Conservation (phyloP, 2,329 filamentous ascomycete species). For the Aspergillus ochraceus region DNA sequence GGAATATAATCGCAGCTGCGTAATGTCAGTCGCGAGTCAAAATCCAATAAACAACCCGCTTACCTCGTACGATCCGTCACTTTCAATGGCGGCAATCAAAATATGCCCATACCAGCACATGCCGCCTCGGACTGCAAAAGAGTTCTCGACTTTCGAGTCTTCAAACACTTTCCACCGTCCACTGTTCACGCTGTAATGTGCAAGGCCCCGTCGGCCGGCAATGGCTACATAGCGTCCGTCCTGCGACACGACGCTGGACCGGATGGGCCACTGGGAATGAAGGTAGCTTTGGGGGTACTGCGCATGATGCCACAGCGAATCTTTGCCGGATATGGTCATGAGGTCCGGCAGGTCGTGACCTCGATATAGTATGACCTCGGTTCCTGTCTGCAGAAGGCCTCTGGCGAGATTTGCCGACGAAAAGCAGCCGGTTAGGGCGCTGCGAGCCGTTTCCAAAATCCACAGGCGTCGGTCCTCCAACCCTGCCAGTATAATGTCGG, state of each 20-base stretch:
- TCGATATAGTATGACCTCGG: slow-evolving; percentile 86
- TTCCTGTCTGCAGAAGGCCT: slow-evolving; percentile 83
- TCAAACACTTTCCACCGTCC: slow-evolving; percentile 94
- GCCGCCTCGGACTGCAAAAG: slow-evolving; percentile 87
- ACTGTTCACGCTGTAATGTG: slow-evolving; percentile 93
- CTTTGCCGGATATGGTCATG: slow-evolving; percentile 86
- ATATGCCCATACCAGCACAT: slow-evolving; percentile 99
- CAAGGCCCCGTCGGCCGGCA: slow-evolving; percentile 87
- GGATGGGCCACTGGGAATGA: slow-evolving; percentile 89
- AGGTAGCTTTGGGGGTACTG: slow-evolving; percentile 84
- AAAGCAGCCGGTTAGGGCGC: slow-evolving; percentile 89
- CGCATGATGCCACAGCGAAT: slow-evolving; percentile 91
- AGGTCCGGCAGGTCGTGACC: slow-evolving; percentile 90
- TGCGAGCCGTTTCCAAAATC: slow-evolving; percentile 88
- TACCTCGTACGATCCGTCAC: slow-evolving; percentile 74
- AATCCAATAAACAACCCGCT: not conserved
- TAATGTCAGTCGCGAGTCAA: slow-evolving; percentile 13
- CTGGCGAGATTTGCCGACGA: slow-evolving; percentile 87
- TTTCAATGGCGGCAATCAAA: slow-evolving; percentile 88
- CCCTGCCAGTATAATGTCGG: slow-evolving; percentile 75
- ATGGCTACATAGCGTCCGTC: slow-evolving; percentile 94
- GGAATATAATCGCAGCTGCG: slow-evolving; percentile 80
- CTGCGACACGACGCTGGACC: slow-evolving; percentile 79
- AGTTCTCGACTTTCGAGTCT: slow-evolving; percentile 76
- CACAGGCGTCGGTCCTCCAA: slow-evolving; percentile 76